Evolutionary conservation across 2,329 filamentous ascomycete species (phyloP).

Genomic region (Myriosclerotinia scirpicola): DNA sequence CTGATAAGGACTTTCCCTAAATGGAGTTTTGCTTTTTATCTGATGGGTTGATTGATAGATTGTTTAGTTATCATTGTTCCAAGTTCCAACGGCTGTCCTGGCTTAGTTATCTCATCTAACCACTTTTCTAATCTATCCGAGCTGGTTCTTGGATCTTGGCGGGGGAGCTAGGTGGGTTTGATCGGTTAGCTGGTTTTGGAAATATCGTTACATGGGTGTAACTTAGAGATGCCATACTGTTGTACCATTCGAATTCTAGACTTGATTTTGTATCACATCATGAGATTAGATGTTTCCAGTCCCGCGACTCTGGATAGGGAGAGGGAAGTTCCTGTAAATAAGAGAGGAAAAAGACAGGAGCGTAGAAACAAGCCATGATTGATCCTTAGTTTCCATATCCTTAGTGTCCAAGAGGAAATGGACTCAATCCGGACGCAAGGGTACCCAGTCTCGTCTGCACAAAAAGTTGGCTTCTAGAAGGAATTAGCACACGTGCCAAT

Average conservation of each 20-base stretch:
- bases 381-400: too few species aligned
- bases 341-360: not conserved
- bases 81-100: not conserved
- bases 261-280: too few species aligned
- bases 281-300: too few species aligned
- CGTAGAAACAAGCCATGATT: not conserved
- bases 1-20: not conserved
- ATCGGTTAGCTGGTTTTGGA: not conserved
- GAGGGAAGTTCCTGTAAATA: not conserved
- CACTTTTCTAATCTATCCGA: slow-evolving; percentile 1
- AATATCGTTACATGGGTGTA: too few species aligned
- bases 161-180: too few species aligned
- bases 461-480: not conserved
- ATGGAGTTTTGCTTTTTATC: not conserved
- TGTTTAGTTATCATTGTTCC: not conserved
- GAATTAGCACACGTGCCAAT: not conserved
- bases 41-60: not conserved
- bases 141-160: not conserved
- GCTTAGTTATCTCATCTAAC: not conserved
- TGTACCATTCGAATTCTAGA: not conserved
- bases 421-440: too few species aligned
- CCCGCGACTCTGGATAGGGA: not conserved
- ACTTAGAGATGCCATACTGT: not conserved
- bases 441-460: too few species aligned
- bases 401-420: not conserved